Conservation (phyloP, 768 basidiomycete genomes). For the Tricholoma hemisulphureum region DNA sequence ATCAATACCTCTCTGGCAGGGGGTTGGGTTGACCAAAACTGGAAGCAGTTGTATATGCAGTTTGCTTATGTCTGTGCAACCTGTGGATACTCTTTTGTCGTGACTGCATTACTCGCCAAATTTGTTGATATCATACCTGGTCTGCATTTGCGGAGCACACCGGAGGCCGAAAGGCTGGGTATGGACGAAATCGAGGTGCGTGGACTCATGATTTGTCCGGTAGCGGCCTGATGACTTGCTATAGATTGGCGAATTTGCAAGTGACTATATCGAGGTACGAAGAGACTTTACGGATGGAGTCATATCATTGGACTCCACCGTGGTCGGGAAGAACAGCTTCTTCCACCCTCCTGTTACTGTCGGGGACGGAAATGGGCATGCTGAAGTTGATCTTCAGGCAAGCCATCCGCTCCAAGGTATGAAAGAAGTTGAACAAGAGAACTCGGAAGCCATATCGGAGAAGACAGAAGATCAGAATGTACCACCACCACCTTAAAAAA, state of each 20-base stretch:
- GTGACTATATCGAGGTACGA: constrained; percentile 67
- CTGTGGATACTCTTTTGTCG: constrained; percentile 58
- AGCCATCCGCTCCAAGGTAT: neutral
- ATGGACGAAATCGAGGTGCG: constrained; percentile 73
- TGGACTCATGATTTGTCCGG: neutral
- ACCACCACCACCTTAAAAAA: constrained; percentile 11
- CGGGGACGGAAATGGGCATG: constrained; percentile 39
- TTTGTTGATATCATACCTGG: constrained; percentile 56
- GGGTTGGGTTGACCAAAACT: constrained; percentile 75
- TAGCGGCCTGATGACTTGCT: neutral
- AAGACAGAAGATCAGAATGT: constrained; percentile 28
- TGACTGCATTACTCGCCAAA: constrained; percentile 62
- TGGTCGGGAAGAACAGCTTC: constrained; percentile 22
- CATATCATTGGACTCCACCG: constrained; percentile 35
- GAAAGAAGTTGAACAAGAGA: neutral
- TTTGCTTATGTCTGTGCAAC: constrained; percentile 61
- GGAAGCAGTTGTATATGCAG: constrained; percentile 79
- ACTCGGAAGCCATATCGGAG: constrained; percentile 25
- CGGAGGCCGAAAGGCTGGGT: constrained; percentile 58
- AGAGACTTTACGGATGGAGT: constrained; percentile 60
- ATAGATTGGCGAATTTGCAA: constrained; percentile 69
- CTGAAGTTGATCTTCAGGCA: constrained; percentile 28
- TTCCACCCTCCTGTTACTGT: constrained; percentile 28
- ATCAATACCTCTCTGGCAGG: constrained; percentile 52
- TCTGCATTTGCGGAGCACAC: constrained; percentile 49